phyloP scores from a whole-genome alignment of 805 yeast species.

The Sugiyamaella marilandica region DNA sequence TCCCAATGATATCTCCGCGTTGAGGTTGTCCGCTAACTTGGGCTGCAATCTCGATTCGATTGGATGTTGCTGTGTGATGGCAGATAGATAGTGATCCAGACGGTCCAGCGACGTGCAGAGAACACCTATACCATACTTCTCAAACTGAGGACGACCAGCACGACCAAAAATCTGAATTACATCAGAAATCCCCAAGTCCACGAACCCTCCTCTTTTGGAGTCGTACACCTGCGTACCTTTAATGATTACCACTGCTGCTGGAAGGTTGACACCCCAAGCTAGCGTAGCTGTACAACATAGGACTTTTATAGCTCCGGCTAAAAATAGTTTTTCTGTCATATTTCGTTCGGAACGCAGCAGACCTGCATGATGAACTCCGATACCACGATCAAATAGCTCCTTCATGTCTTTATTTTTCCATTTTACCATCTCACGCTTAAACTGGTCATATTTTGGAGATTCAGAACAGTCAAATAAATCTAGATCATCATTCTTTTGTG shows the following conservation, averaged over 20 bases:
- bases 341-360: conserved; percentile 89
- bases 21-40: conserved; percentile 82
- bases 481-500: conserved; percentile 54
- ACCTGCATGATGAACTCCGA: conserved; percentile 97
- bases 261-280: conserved; percentile 99
- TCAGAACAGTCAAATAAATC: conserved; percentile 55
- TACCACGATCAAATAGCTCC: conserved; percentile 75
- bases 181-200: conserved; percentile 91
- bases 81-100: conserved; percentile 81
- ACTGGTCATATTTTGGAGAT: conserved; percentile 29
- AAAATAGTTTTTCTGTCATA: conserved; percentile 80
- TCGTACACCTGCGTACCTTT: conserved; percentile 97
- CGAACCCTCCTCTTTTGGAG: conserved; percentile 88
- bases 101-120: conserved; percentile 77
- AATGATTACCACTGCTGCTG: conserved; percentile 95
- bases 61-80: conserved; percentile 91
- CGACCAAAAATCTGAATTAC: conserved; percentile 98
- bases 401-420: conserved; percentile 60
- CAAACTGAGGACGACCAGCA: conserved; percentile 98
- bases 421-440: conserved; percentile 30
- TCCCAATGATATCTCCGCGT: conserved; percentile 94
- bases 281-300: conserved; percentile 94
- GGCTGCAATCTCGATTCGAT: conserved; percentile 80
- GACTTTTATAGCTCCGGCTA: conserved; percentile 80
- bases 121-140: conserved; percentile 87